phyloP scores from a whole-genome alignment of 1,139 yeast species.

The Kluyveromyces sp. region DNA sequence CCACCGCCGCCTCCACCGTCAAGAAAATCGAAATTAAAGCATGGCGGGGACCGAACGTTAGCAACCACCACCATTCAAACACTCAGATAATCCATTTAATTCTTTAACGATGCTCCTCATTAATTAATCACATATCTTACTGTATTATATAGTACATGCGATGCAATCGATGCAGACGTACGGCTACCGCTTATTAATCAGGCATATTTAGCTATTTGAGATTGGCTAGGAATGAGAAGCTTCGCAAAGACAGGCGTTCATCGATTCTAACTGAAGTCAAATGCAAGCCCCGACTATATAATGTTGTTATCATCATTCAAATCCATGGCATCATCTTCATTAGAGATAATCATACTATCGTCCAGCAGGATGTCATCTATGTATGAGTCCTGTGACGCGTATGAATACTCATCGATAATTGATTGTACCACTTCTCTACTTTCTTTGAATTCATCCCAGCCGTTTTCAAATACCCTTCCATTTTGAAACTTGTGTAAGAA shows the following conservation, averaged over 20 bases:
- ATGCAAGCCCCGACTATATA: conserved; percentile 9
- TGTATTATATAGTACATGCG: background rate
- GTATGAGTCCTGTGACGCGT: conserved; percentile 51
- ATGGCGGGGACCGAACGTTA: conserved; percentile 9
- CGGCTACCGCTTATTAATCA: too few relatives aligned
- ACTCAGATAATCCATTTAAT: background rate
- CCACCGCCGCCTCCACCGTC: conserved; percentile 32
- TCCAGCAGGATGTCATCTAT: conserved; percentile 35
- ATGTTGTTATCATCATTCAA: conserved; percentile 28
- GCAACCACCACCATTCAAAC: conserved; percentile 6
- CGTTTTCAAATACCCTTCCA: conserved; percentile 49
- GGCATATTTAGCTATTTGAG: background rate
- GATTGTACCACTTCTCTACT: conserved; percentile 66
- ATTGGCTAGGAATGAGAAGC: background rate
- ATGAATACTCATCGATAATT: conserved; percentile 65
- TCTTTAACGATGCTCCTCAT: background rate
- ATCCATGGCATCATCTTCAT: conserved; percentile 24
- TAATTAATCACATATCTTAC: background rate
- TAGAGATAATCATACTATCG: conserved; percentile 29
- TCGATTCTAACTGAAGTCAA: too few relatives aligned
- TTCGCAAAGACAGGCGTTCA: too few relatives aligned
- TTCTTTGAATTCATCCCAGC: conserved; percentile 71
- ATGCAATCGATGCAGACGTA: too few relatives aligned
- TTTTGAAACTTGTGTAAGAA: conserved; percentile 72
- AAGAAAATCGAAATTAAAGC: conserved; percentile 12